A percentile compares a stretch with the other conserved stretches of the same genome.
phyloP scores from a whole-genome alignment of 2,329 filamentous ascomycete genomes.

The Cladosporium sphaerospermum region DNA sequence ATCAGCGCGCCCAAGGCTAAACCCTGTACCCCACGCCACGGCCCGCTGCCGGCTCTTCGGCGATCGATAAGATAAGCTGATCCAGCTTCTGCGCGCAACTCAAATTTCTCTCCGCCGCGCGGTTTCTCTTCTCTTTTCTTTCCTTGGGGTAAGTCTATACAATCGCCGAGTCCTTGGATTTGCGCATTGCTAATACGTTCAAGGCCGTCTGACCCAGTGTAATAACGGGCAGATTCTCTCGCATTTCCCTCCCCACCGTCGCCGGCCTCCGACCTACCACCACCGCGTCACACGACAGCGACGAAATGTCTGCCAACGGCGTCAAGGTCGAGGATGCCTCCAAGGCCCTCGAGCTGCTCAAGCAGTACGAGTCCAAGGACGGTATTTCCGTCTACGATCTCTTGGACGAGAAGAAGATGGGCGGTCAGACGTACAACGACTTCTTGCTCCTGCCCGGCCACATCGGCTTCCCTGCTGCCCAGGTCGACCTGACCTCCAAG shows the following conservation, averaged over 20 bases:
- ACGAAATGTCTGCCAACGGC: slow-evolving; percentile 14
- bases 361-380: slow-evolving; percentile 69
- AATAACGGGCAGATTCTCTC: not conserved
- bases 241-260: not conserved
- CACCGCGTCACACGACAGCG: not conserved
- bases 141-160: slow-evolving; percentile 42
- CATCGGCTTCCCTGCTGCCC: slow-evolving; percentile 93
- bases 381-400: slow-evolving; percentile 81
- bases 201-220: slow-evolving; percentile 38
- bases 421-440: slow-evolving; percentile 96
- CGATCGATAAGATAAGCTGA: slow-evolving; percentile 6
- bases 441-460: slow-evolving; percentile 95
- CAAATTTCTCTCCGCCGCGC: slow-evolving; percentile 3
- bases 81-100: not conserved
- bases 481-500: slow-evolving; percentile 80
- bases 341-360: slow-evolving; percentile 67
- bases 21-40: not conserved
- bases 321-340: slow-evolving; percentile 19
- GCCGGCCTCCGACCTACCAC: not conserved
- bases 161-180: slow-evolving; percentile 23
- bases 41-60: not conserved
- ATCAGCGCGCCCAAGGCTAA: not conserved
- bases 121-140: slow-evolving; percentile 31
- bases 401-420: slow-evolving; percentile 84
- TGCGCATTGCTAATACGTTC: slow-evolving; percentile 58